phyloP scores from a whole-genome alignment of 331 rosid genomes.

The Telfairia occidentalis region DNA sequence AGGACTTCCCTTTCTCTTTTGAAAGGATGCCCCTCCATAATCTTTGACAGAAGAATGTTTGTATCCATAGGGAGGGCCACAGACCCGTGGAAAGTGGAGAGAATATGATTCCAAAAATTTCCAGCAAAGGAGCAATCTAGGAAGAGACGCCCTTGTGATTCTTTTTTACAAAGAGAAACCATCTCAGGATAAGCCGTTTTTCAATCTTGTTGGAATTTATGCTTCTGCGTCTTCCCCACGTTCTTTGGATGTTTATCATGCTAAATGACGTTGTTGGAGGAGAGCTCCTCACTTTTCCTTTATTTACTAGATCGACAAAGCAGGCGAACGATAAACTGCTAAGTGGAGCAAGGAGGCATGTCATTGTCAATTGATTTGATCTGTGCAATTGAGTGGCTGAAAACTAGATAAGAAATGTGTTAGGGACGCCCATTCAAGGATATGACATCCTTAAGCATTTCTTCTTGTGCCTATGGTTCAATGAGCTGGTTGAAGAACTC shows the following conservation, averaged over 20 bases:
- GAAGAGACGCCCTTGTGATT: background rate
- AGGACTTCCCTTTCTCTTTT: constrained; percentile 2
- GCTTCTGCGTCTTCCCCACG: background rate
- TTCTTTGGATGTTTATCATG: background rate
- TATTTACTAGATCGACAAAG: background rate
- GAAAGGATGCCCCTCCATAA: background rate
- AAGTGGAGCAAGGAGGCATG: background rate
- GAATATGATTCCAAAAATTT: background rate
- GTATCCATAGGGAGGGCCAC: background rate
- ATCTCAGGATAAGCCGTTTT: background rate
- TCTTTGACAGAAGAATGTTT: background rate
- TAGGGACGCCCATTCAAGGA: background rate
- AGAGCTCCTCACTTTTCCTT: background rate
- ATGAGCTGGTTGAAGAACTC: background rate
- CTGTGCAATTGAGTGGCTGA: background rate
- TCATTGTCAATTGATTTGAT: no score
- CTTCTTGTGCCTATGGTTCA: background rate
- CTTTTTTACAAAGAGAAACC: background rate
- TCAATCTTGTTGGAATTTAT: background rate
- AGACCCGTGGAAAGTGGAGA: background rate
- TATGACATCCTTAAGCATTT: background rate
- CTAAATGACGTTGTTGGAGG: background rate
- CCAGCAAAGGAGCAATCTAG: background rate
- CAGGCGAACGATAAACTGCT: background rate
- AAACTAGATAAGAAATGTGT: background rate